Base-by-base conservation (phyloP, 305 asterid genomes). In the Fraxinus nigra region DNA sequence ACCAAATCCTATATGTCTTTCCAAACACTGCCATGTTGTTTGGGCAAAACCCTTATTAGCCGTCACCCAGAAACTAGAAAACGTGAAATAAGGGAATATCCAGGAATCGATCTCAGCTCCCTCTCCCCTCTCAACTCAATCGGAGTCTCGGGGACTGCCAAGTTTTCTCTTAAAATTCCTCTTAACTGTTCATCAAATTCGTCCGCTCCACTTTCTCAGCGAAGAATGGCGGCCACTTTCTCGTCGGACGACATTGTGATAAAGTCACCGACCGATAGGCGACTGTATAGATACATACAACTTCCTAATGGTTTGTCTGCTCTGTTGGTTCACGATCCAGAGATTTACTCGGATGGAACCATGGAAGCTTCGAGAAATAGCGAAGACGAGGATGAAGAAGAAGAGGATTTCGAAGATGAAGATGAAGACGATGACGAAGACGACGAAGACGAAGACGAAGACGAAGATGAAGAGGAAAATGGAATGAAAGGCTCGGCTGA, bases 251-350 rank as follows among this genome's bases (percentile, higher is more conserved):
- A 89, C 82, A 85, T 92, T 82, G 95, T 96, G 67, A 79, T 91
- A 4, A 96, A 88, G 89, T 93, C 99, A 24, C 95, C 95, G 20
- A 93, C 87, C 82, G 98, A 96, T 86, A 85, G 91, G 85, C 93
- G 98, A 33, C 87, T 90, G 79, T 96, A 96, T 93, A 88, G 99
- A 83, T 93, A 83, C 87, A 87, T 96, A 82, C 91, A 93, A 86
- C 94, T 94, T 48, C 77, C 90, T 9, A 96, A 96, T 83, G 98
- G 97, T 38, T 92, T 96, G 65, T 93, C 92, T 82, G 98, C 97
- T 76, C 77, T 96, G 84, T 90, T 96, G n/a, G 92, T 94, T 82
- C 98, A 96, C 92, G 99, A 96, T 89, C 99, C 99, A 8, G 95
- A 96, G 91, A 96, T 96, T 85, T 90, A 86, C 87, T 81, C 94